Percentiles rank a stretch among this genome's conserved stretches.
phyloP scores from a whole-genome alignment of 2,329 filamentous ascomycete species.

The Xylariaceae sp. region DNA sequence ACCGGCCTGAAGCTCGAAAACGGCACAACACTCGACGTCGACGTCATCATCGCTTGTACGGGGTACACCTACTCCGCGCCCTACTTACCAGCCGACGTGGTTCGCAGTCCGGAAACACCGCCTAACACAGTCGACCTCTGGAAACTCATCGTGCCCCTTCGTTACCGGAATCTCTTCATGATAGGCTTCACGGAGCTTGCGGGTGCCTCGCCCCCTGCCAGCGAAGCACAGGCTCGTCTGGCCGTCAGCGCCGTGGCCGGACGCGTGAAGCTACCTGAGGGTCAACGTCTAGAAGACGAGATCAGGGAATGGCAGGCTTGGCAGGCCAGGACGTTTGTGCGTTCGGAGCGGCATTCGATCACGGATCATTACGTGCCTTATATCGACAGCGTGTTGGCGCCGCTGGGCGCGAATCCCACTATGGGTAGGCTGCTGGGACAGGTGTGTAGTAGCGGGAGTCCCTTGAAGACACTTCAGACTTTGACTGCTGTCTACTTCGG shows the following conservation, averaged over 20 bases:
- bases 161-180: conserved; percentile 44
- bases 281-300: conserved; percentile 38
- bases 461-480: conserved; percentile 37
- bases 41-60: conserved; percentile 24
- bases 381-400: conserved; percentile 43
- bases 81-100: conserved; percentile 40
- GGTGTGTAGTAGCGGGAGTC: conserved; percentile 38
- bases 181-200: conserved; percentile 43
- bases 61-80: conserved; percentile 24
- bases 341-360: conserved; percentile 43
- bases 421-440: conserved; percentile 38
- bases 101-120: conserved; percentile 30
- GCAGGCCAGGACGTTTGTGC: conserved; percentile 40
- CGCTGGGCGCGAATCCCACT: conserved; percentile 43
- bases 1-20: conserved; percentile 40
- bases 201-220: conserved; percentile 40
- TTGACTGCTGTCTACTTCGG: conserved; percentile 38
- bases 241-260: conserved; percentile 41
- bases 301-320: conserved; percentile 37
- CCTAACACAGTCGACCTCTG: conserved; percentile 42
- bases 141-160: conserved; percentile 41
- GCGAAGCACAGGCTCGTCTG: conserved; percentile 46
- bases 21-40: conserved; percentile 38
- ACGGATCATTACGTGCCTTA: conserved; percentile 41
- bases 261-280: conserved; percentile 34